Conservation (phyloP, 495 filamentous ascomycete species). For the Astrothelium macrocarpum region DNA sequence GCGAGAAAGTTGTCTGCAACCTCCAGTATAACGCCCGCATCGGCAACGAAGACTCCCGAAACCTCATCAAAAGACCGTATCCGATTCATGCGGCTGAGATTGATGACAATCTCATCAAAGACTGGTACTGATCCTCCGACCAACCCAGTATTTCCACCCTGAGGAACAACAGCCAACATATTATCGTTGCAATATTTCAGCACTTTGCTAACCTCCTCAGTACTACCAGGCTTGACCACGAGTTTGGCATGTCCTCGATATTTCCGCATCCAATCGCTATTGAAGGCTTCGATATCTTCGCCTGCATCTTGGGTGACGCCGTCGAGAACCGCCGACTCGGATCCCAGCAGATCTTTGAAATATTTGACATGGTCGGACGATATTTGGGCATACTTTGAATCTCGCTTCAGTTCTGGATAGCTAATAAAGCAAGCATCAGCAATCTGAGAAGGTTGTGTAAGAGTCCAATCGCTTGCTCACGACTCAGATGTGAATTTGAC, state of each 20-base stretch:
- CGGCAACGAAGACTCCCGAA: conserved; percentile 79
- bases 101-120: conserved; percentile 96
- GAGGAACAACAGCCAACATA: conserved; percentile 86
- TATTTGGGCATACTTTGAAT: conserved; percentile 57
- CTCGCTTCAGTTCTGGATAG: conserved; percentile 73
- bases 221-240: conserved; percentile 73
- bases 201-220: conserved; percentile 78
- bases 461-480: conserved; percentile 27
- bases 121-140: conserved; percentile 93
- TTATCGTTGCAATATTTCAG: conserved; percentile 89
- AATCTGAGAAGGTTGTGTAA: neutral
- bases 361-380: conserved; percentile 66
- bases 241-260: conserved; percentile 84
- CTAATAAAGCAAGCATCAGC: conserved; percentile 25
- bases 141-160: conserved; percentile 92
- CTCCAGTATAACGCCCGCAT: conserved; percentile 87
- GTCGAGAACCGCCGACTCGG: conserved; percentile 70
- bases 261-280: conserved; percentile 98
- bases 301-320: conserved; percentile 60
- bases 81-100: conserved; percentile 74
- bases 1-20: conserved; percentile 74
- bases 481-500: conserved; percentile 72
- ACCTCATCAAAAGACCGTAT: conserved; percentile 88
- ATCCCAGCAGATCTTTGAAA: conserved; percentile 68
- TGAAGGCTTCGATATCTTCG: conserved; percentile 79